Evolutionary conservation across 306 rosid species (phyloP).

Genomic region (Albizia julibrissin): DNA sequence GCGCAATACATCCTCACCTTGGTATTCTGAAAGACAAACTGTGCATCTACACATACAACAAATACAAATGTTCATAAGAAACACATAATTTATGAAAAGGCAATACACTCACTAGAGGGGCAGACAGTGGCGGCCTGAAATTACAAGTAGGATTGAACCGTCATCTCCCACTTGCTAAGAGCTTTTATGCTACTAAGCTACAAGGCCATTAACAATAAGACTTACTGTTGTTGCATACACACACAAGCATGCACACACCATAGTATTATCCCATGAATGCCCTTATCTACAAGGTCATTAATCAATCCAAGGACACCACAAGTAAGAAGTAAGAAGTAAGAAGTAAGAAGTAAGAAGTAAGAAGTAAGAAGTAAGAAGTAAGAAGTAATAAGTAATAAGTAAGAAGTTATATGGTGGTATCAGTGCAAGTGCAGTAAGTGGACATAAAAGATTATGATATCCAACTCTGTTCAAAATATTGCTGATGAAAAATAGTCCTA

Average conservation of each 20-base stretch:
- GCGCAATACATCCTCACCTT: constrained; percentile 67
- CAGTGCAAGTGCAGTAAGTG: not conserved
- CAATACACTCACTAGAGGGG: not conserved
- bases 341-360: not conserved
- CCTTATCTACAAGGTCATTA: not conserved
- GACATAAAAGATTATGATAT: constrained; percentile 9
- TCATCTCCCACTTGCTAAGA: too few species aligned
- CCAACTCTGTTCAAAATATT: constrained; percentile 7
- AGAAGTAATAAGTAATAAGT: not conserved
- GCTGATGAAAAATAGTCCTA: not conserved
- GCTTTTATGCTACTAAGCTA: too few species aligned
- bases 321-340: not conserved
- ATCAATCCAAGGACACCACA: not conserved
- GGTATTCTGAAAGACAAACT: constrained; percentile 84
- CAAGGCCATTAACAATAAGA: too few species aligned
- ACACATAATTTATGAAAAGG: constrained; percentile 14
- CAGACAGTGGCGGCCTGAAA: too few species aligned
- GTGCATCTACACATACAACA: constrained; percentile 63
- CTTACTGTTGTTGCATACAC: too few species aligned
- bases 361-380: not conserved
- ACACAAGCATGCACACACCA: too few species aligned
- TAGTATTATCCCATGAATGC: not conserved
- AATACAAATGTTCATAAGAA: constrained; percentile 32
- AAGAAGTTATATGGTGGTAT: not conserved
- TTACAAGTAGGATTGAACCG: too few species aligned